Base-by-base conservation (phyloP, 208 protist species). In the Borovskyia barvae region DNA sequence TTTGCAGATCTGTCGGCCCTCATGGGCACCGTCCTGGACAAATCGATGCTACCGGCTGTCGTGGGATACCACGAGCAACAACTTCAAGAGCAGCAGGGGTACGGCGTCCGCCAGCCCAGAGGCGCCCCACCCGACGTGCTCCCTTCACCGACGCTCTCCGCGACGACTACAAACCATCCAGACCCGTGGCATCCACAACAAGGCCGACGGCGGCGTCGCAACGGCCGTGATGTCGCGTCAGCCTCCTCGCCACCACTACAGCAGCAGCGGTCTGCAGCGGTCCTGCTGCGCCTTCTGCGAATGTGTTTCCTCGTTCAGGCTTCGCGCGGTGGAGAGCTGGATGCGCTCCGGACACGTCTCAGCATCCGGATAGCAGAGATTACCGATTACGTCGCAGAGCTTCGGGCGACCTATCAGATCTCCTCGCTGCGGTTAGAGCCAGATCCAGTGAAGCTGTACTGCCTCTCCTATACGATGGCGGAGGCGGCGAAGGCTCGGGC, bases 261-360 rank as follows among this genome's bases (percentile, higher is more conserved):
- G 15, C 37, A 22, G 33, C 52, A 52, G 45, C 56, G 60, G 7
- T 30, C 62, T 8, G 45, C 51, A 2, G 22, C 37, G 2, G 46
- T 33, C 1, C 37, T 79, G 12, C 53, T 83, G 20, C 69, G 85
- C 15, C 49, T 89, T 12, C 71, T 80, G 39, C 77, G 75, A 24
- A 61, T 75, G 35, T 90, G 76, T 49, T 95, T 95, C 58, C 71
- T 77, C 12, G 79, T 93, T 4, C 56, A 79, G 43, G 66, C 79
- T 15, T 70, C 69, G 9, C 39, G 60, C 7, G 72, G 65, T 12
- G 84, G 82, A 30, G 75, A 79, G 33, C 77, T 95, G 24, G 83
- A 91, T 41, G 73, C 71, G 5, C 63, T 79, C 7, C 85, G 89
- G 33, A 75, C 77, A 12, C 65, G 74, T 22, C 81, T 88, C 35